Evolutionary conservation across 495 filamentous ascomycete species (phyloP).

Genomic region (Trichoderma orchidacearum): DNA sequence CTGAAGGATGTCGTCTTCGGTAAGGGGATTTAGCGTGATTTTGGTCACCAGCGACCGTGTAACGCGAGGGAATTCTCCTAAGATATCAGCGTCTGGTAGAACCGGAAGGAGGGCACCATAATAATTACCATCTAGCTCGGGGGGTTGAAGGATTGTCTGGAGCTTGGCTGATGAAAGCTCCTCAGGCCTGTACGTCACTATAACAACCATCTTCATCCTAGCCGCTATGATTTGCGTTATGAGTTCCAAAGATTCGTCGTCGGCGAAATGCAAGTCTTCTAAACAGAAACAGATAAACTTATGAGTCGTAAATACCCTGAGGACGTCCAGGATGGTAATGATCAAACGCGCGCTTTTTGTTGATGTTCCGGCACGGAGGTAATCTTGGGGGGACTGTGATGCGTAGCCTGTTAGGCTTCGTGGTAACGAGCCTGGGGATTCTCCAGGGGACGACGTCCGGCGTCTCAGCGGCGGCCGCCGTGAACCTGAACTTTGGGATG

Average conservation of each 20-base stretch:
- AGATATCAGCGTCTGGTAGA: constrained; percentile 15
- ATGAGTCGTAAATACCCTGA: constrained; percentile 60
- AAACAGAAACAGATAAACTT: constrained; percentile 74
- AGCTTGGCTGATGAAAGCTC: constrained; percentile 33
- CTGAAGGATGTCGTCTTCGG: constrained; percentile 58
- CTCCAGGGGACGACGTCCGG: constrained; percentile 28
- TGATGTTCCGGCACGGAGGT: constrained; percentile 52
- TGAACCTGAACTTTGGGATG: constrained; percentile 6
- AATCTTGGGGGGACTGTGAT: constrained; percentile 50
- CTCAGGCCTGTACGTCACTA: constrained; percentile 50
- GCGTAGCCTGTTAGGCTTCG: neutral
- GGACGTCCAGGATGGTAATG: constrained; percentile 73
- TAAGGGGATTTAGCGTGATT: constrained; percentile 52
- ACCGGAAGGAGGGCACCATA: neutral
- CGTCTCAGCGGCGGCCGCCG: constrained; percentile 14
- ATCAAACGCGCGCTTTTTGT: constrained; percentile 65
- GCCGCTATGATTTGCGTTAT: constrained; percentile 58
- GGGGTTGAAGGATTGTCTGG: constrained; percentile 28
- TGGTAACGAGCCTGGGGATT: constrained; percentile 10
- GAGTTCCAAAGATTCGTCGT: constrained; percentile 71
- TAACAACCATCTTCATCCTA: constrained; percentile 63
- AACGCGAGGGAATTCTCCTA: constrained; percentile 27
- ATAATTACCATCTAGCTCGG: constrained; percentile 28
- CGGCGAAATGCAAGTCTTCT: constrained; percentile 79
- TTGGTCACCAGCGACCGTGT: constrained; percentile 41